A percentile compares a stretch with the other conserved stretches of the same genome.
These are phyloP conservation scores for Colletotrichum euphorbiae DNA, from an alignment of 2,329 filamentous ascomycete genomes.

Conservation along the genomic window DNA sequence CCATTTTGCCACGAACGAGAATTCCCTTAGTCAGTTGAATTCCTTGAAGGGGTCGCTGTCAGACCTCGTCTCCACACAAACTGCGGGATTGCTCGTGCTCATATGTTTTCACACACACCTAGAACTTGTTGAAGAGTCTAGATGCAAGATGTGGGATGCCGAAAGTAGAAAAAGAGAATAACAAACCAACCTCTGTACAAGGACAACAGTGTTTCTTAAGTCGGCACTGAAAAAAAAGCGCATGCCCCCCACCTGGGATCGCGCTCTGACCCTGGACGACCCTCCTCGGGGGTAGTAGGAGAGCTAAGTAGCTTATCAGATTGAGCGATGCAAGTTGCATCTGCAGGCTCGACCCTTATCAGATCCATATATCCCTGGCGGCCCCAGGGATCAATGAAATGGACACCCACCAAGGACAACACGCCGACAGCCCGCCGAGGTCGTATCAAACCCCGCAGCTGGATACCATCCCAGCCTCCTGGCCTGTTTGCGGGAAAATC, in stretches of 20 bases:
- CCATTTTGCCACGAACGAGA: conserved; percentile 17
- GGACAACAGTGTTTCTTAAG: conserved; percentile 22
- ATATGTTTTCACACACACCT: neutral
- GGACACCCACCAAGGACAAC: neutral
- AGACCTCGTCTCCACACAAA: neutral
- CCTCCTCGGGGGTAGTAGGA: neutral
- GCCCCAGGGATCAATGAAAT: conserved; percentile 14
- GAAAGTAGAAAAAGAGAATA: neutral
- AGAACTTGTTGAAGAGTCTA: conserved; percentile 15
- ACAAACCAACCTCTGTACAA: neutral
- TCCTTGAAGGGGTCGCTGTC: neutral
- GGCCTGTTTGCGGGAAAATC: conserved; percentile 4
- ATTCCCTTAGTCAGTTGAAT: neutral
- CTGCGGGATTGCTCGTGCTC: neutral
- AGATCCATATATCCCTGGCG: conserved; percentile 32
- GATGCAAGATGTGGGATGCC: neutral
- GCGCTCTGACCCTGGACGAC: neutral
- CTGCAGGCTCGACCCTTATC: conserved; percentile 29
- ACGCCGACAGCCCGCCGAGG: conserved; percentile 25
- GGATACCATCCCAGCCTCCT: neutral
- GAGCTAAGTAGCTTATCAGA: conserved; percentile 37
- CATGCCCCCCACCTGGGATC: conserved; percentile 3
- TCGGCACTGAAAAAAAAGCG: conserved; percentile 23
- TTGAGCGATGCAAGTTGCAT: conserved; percentile 3
- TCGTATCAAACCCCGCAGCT: conserved; percentile 31